These are phyloP conservation scores for Microthyrium microscopicum DNA, from an alignment of 2,329 filamentous ascomycete genomes.

Conservation along the genomic window DNA sequence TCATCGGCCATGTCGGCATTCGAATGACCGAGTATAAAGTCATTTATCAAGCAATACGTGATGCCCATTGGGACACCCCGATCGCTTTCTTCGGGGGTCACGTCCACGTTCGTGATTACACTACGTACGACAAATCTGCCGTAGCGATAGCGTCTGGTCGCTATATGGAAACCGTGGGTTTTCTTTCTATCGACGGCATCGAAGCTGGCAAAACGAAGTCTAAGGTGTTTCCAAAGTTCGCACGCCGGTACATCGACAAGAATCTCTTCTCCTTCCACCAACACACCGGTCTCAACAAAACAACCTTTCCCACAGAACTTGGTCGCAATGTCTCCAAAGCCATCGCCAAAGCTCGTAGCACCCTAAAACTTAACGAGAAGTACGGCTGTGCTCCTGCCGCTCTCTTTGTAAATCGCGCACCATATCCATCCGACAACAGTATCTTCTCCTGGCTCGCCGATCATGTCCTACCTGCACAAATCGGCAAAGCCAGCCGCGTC, in stretches of 20 bases:
- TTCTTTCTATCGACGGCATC: conserved; percentile 67
- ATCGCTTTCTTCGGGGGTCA: conserved; percentile 91
- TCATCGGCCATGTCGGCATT: conserved; percentile 72
- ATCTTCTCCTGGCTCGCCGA: conserved; percentile 70
- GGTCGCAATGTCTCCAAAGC: conserved; percentile 54
- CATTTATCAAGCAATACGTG: conserved; percentile 64
- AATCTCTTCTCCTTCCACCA: conserved; percentile 73
- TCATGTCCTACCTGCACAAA: conserved; percentile 52
- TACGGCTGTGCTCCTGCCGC: conserved; percentile 73
- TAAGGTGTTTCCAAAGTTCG: conserved; percentile 39
- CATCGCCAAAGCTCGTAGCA: conserved; percentile 53
- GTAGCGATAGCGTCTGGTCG: conserved; percentile 73
- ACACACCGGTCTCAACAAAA: conserved; percentile 56
- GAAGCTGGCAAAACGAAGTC: conserved; percentile 23
- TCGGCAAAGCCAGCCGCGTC: conserved; percentile 28
- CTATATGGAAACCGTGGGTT: conserved; percentile 91
- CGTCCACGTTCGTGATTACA: conserved; percentile 72
- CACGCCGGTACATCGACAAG: conserved; percentile 80
- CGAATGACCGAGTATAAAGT: conserved; percentile 63
- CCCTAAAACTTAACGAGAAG: conserved; percentile 52
- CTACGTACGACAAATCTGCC: conserved; percentile 59
- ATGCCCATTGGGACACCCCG: conserved; percentile 60
- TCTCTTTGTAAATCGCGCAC: conserved; percentile 65
- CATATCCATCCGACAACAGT: conserved; percentile 56
- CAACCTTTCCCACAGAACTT: conserved; percentile 58